Base-by-base conservation (phyloP, 163 green algal genomes). In the Trebouxiophyceae sp. region DNA sequence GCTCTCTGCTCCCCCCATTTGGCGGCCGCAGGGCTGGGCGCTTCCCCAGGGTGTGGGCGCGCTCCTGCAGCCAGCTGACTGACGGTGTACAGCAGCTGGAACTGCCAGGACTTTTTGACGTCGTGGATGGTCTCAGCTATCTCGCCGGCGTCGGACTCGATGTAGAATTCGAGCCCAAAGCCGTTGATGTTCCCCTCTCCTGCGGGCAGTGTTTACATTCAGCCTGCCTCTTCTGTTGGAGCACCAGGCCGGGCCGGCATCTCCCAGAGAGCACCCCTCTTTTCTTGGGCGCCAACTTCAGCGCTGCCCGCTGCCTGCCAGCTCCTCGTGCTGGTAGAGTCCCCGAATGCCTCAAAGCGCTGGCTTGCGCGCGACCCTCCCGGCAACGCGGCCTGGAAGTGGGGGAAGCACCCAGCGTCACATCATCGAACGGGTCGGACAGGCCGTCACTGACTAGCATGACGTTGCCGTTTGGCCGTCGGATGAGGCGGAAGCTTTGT, bases 351-450 rank as follows among this genome's bases (percentile, higher is more conserved):
- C n/a, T n/a, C n/a, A n/a, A n/a, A n/a, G n/a, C n/a, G n/a, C n/a
- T n/a, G n/a, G n/a, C n/a, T n/a, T n/a, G n/a, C n/a, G n/a, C n/a
- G n/a, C n/a, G n/a, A n/a, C n/a, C n/a, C n/a, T n/a, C n/a, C n/a
- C n/a, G n/a, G n/a, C n/a, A n/a, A n/a, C n/a, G n/a, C n/a, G n/a
- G n/a, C n/a, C n/a, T n/a, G n/a, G n/a, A n/a, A n/a, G n/a, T n/a
- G n/a, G n/a, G n/a, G n/a, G n/a, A n/a, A n/a, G 45, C 46, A 70
- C 75, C 62, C 33, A 82, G 58, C 57, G 54, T 79, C 5, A 87
- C 61, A 44, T 87, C 81, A 55, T 87, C 72, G 65, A 87, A 87
- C 0, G 81, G 81, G 64, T 87, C 81, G n/a, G 65, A 78, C n/a
- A 87, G 58, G 30, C 81, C 81, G 65, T 87, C 81, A 23, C 54